Percentiles rank a stretch among this genome's conserved stretches.
Conservation (phyloP, 441 rosid species). For the Sinapis alba region DNA sequence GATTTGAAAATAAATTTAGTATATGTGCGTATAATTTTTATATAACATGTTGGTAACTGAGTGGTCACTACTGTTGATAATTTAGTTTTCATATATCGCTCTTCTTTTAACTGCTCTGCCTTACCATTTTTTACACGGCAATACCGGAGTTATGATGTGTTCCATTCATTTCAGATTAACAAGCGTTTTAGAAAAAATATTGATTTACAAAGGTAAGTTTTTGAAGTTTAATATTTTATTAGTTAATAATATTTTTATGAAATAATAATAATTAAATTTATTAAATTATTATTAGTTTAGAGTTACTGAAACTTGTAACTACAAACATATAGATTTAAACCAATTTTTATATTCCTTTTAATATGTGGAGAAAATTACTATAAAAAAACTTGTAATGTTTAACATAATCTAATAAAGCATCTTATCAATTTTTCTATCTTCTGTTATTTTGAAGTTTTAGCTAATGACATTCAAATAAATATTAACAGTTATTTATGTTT, state of each 20-base stretch:
- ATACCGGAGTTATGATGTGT: too few species aligned
- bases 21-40: not conserved
- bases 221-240: too few species aligned
- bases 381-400: too few species aligned
- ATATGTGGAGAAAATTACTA: not conserved
- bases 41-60: not conserved
- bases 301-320: not conserved
- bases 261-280: too few species aligned
- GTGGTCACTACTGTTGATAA: not conserved
- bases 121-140: too few species aligned
- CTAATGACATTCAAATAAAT: not conserved
- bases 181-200: too few species aligned
- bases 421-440: not conserved
- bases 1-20: not conserved
- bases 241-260: too few species aligned
- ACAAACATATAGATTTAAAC: not conserved
- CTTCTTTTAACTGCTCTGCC: not conserved
- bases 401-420: not conserved
- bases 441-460: not conserved
- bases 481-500: not conserved
- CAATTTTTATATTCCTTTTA: not conserved
- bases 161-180: not conserved
- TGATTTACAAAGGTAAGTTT: too few species aligned
- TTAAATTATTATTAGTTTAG: not conserved
- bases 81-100: too few species aligned